phyloP scores from a whole-genome alignment of 805 yeast genomes.

The Barnettozyma sucrosica region DNA sequence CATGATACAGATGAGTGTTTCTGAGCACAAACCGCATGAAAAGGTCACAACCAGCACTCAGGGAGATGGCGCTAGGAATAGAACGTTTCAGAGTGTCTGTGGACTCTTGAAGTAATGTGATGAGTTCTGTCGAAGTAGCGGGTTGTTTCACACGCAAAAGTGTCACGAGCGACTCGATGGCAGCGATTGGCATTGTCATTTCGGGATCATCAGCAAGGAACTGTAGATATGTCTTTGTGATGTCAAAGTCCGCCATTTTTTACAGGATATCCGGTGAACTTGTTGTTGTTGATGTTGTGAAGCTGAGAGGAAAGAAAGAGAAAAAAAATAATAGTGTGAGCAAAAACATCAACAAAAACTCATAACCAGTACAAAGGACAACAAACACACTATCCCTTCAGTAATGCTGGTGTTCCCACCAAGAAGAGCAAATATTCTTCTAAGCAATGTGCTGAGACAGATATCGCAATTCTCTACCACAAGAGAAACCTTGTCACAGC shows the following conservation, averaged over 20 bases:
- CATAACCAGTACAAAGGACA: not conserved
- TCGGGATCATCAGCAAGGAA: slow-evolving; percentile 89
- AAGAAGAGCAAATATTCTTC: not conserved
- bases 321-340: not conserved
- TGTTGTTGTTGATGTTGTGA: not conserved
- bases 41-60: slow-evolving; percentile 96
- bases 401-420: not conserved
- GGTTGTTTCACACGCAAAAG: slow-evolving; percentile 80
- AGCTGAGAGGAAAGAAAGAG: not conserved
- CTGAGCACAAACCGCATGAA: slow-evolving; percentile 90
- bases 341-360: not conserved
- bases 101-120: slow-evolving; percentile 72
- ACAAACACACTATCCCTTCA: not conserved
- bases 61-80: slow-evolving; percentile 85
- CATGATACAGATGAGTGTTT: slow-evolving; percentile 79
- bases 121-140: slow-evolving; percentile 88
- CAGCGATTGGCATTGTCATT: slow-evolving; percentile 98
- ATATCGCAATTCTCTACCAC: not conserved
- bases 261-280: not conserved
- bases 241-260: slow-evolving; percentile 53
- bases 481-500: not conserved
- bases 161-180: slow-evolving; percentile 89
- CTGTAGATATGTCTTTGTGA: slow-evolving; percentile 70
- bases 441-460: not conserved
- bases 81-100: slow-evolving; percentile 67